phyloP scores from a whole-genome alignment of 1,139 yeast species.

The Wickerhamomyces sp. region DNA sequence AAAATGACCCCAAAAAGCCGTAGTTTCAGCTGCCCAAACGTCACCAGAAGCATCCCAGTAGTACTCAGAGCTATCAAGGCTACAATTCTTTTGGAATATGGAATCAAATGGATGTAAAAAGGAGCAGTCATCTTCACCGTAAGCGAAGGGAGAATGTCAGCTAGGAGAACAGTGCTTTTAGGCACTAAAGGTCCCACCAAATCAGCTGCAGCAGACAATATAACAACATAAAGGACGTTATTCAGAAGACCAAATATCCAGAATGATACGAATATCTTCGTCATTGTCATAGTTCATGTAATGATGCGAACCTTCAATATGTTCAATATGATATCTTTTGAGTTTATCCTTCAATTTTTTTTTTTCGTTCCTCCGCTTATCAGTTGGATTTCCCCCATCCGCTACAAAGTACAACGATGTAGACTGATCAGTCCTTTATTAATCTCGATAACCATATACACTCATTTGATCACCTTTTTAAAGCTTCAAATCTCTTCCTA shows the following conservation, averaged over 20 bases:
- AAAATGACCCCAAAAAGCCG: constrained; percentile 67
- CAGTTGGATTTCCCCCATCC: too few relatives aligned
- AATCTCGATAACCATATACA: not conserved
- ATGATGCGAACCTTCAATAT: too few relatives aligned
- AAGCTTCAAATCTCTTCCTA: constrained; percentile 50
- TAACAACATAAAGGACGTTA: constrained; percentile 86
- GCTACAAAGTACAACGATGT: too few relatives aligned
- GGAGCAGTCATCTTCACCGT: constrained; percentile 70
- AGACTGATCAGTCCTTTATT: too few relatives aligned
- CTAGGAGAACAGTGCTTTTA: constrained; percentile 77
- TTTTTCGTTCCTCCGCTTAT: not conserved
- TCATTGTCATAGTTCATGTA: constrained; percentile 1
- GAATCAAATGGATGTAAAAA: constrained; percentile 63
- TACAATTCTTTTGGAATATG: constrained; percentile 53
- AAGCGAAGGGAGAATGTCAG: constrained; percentile 85
- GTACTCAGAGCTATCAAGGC: constrained; percentile 54
- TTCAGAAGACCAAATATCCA: constrained; percentile 84
- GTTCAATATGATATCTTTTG: too few relatives aligned
- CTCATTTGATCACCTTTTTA: constrained; percentile 25
- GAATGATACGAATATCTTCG: constrained; percentile 46
- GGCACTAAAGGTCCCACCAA: constrained; percentile 81
- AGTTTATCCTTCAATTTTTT: too few relatives aligned
- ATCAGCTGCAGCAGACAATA: constrained; percentile 87
- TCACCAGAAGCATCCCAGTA: constrained; percentile 73
- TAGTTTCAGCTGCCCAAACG: constrained; percentile 32